Evolutionary conservation across 352 stramenopile genomes (phyloP), one percentile per base, ranked within the genome.

Genomic region (Phytophthora boehmeriae): DNA sequence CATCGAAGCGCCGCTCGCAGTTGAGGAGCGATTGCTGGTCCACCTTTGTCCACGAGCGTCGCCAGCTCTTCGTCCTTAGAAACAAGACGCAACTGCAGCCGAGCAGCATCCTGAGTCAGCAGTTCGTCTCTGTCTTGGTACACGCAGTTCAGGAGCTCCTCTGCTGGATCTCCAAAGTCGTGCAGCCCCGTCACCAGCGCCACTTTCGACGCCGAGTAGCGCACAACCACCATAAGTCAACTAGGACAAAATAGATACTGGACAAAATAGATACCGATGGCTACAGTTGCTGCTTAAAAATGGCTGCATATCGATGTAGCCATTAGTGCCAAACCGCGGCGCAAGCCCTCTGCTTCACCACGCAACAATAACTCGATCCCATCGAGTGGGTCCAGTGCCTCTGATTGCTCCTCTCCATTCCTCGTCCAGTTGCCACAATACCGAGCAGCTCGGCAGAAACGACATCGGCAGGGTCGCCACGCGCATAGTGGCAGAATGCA

Each of bases 131-230:
- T 76, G 60, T 90, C 66, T 41, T 91, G 85, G 35, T 92, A 93
- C 50, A 93, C 58, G 27, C 74, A 80, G 56, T 86, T 52, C 17
- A 71, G 23, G 4, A 71, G 16, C 39, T 79, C 73, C 32, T 90
- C 82, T 1, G 66, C 49, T 2, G 80, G 46, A 51, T 92, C 75
- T 1, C 78, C 80, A 49, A 80, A 93, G 62, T 89, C 85, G 54
- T 93, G 85, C 34, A 94, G 71, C 28, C 85, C 83, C 28, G 84
- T 70, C 25, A 90, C 66, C 6, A 81, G 69, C 44, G 85, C 85
- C 41, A 94, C 77, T 44, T 87, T 89, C 25, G 83, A 92, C 43
- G 85, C 85, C 30, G 83, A 83, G 42, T 88, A 80, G 48, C 76
- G 85, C 50, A 92, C 66, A 23, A 83, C 59, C 43, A 62, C 54